Evolutionary conservation across 2,329 filamentous ascomycete genomes (phyloP), one percentile per base, ranked within the genome.

Genomic region (Aspergillus ruber): DNA sequence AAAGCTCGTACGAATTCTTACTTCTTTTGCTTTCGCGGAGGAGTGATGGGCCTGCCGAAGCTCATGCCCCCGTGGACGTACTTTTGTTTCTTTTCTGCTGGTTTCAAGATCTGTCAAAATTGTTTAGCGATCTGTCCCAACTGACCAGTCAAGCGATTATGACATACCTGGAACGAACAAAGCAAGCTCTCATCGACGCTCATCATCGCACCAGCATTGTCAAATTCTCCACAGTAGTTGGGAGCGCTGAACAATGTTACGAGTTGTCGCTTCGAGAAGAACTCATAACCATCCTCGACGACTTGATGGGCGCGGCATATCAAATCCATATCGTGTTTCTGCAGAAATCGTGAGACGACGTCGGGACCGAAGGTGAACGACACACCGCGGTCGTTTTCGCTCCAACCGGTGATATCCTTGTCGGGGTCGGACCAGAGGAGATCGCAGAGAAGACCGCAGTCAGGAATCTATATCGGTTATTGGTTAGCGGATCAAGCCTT

Each of bases 11-110:
- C 85, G 75, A 79, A 78, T 76, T 79, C 76, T 69, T 82, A 80
- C 76, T 84, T 84, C 73, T 83, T 82, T 71, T 80, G 78, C 73
- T 84, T 87, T 76, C 80, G 78, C 72, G 82, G 80, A 78, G 83
- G 77, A 80, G 82, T 84, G 73, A 80, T 77, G 71, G 81, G 80
- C 76, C 78, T 80, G 77, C 81, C 78, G 75, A 80, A 79, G 75
- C 81, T 83, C 73, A 85, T 79, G 76, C 80, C 79, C 76, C 78
- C 79, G 76, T 83, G 81, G 69, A 94, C 90, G 80, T 95, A 97
- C 90, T 97, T 97, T 88, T 96, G 91, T 85, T 98, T 98, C 85
- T 98, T 98, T 83, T 98, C 93, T 73, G 93, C 93, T 67, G 93
- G 93, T 80, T 97, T 98, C 78, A 98, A 81, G 69, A 98, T 97